phyloP scores from a whole-genome alignment of 805 yeast species.

The Brettanomyces anomalus region DNA sequence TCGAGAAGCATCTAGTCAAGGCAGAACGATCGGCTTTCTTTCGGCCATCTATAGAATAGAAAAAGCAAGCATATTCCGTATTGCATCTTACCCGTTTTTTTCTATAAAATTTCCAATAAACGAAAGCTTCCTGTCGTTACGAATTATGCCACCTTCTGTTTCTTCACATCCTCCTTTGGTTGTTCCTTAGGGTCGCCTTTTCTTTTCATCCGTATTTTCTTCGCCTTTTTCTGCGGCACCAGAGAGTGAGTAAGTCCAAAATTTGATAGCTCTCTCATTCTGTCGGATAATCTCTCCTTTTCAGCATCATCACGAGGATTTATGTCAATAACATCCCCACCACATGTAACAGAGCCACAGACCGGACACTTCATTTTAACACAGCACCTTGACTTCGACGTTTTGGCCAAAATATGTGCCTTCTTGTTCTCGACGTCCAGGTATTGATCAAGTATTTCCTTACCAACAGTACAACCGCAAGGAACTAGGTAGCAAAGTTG shows the following conservation, averaged over 20 bases:
- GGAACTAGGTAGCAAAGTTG: constrained; percentile 35
- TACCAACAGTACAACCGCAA: constrained; percentile 36
- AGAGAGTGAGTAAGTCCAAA: constrained; percentile 30
- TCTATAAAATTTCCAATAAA: too few relatives aligned
- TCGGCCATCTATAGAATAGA: too few relatives aligned
- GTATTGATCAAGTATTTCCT: constrained; percentile 21
- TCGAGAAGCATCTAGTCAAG: too few relatives aligned
- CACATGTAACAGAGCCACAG: constrained; percentile 24
- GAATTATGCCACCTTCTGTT: too few relatives aligned
- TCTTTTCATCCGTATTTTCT: constrained; percentile 1
- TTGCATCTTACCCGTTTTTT: too few relatives aligned
- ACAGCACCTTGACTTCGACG: neutral
- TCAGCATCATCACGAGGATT: constrained; percentile 11
- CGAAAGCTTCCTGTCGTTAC: too few relatives aligned
- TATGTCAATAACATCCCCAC: constrained; percentile 26
- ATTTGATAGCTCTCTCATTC: constrained; percentile 11
- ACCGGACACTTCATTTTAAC: constrained; percentile 28
- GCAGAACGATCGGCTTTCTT: too few relatives aligned
- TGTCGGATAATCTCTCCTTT: constrained; percentile 6
- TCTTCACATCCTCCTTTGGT: too few relatives aligned
- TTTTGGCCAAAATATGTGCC: neutral
- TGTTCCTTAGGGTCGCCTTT: neutral
- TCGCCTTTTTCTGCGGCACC: constrained; percentile 10
- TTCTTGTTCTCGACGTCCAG: constrained; percentile 4
- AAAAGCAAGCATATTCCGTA: too few relatives aligned